Base-by-base conservation (phyloP, 495 filamentous ascomycete genomes). In the Penicillium canescens region DNA sequence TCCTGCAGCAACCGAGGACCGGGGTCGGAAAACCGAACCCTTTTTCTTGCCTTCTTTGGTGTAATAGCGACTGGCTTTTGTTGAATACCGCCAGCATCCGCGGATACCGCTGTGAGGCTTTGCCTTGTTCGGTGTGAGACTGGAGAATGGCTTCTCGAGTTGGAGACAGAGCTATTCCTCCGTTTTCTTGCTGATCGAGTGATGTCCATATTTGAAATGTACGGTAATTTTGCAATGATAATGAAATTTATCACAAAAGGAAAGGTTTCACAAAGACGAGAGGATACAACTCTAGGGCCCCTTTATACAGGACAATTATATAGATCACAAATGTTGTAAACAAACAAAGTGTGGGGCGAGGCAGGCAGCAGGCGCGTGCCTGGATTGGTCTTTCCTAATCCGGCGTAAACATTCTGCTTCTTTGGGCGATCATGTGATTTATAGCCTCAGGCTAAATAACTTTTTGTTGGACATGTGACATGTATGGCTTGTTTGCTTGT, bases 1-100 rank as follows among this genome's bases (percentile, higher is more conserved):
- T 67, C 62, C 26, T 67, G 70, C 43, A 65, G 52, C 9, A 51
- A 20, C 12, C 63, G 65, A 26, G 82, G 83, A 3, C 84, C 86
- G 5, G 86, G 86, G 46, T 91, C 86, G 0, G 87, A 90, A 67
- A 89, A 89, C 24, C 88, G 84, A 40, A 88, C 86, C 58, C 77
- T 79, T 61, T 90, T 89, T 57, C 79, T 81, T 10, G 74, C 46
- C 57, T 60, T 68, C 39, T 62, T 66, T 9, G 69, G 69, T 34
- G 68, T 75, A 21, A 52, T 47, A 18, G 50, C 56, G 21, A 46
- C 12, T 14, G 21, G 2, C 28, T 48, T 42, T 41, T 11, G 24
- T 52, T 20, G 51, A 7, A 35, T 40, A 49, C 23, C 12, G 8
- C 6, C 16, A 14, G 20, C 20, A 51, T 34, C n/a, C 28, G 44